phyloP scores from a whole-genome alignment of 768 basidiomycete species.

The Lactifluus pinguis region DNA sequence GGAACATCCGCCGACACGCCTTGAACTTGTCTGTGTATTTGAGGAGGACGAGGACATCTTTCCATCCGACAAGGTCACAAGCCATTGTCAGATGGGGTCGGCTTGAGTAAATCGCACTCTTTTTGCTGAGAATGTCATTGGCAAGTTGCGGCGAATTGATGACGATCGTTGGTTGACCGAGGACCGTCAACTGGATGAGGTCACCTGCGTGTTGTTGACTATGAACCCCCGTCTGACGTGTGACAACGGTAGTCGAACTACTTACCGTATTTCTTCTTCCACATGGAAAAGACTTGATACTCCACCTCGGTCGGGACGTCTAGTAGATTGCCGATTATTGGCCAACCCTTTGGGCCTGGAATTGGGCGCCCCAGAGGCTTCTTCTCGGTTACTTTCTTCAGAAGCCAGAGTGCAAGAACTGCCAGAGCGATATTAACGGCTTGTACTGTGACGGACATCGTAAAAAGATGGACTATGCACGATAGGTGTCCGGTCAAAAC shows the following conservation, averaged over 20 bases:
- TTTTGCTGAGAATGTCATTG: constrained; percentile 22
- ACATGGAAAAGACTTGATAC: constrained; percentile 13
- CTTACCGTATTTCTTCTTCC: constrained; percentile 18
- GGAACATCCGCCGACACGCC: constrained; percentile 18
- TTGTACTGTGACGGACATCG: constrained; percentile 9
- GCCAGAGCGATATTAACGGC: constrained; percentile 5
- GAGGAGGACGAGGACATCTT: constrained; percentile 18
- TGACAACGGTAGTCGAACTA: background rate
- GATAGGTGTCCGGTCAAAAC: background rate
- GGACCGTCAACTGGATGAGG: constrained; percentile 20
- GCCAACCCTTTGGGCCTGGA: constrained; percentile 17
- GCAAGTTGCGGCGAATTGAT: constrained; percentile 20
- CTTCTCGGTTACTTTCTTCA: constrained; percentile 14
- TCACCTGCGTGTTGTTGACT: constrained; percentile 15
- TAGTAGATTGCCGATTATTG: constrained; percentile 19
- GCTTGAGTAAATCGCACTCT: constrained; percentile 23
- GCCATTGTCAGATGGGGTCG: constrained; percentile 21
- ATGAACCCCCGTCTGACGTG: background rate
- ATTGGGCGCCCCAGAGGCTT: constrained; percentile 12
- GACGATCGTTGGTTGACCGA: constrained; percentile 22
- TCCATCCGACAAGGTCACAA: constrained; percentile 20
- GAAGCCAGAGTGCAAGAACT: constrained; percentile 7
- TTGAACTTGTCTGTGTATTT: constrained; percentile 20
- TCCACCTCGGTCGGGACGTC: constrained; percentile 17
- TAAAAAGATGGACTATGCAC: background rate